Evolutionary conservation across 1,284 basidiomycete genomes (phyloP).

Genomic region (Heterobasidion annosum): DNA sequence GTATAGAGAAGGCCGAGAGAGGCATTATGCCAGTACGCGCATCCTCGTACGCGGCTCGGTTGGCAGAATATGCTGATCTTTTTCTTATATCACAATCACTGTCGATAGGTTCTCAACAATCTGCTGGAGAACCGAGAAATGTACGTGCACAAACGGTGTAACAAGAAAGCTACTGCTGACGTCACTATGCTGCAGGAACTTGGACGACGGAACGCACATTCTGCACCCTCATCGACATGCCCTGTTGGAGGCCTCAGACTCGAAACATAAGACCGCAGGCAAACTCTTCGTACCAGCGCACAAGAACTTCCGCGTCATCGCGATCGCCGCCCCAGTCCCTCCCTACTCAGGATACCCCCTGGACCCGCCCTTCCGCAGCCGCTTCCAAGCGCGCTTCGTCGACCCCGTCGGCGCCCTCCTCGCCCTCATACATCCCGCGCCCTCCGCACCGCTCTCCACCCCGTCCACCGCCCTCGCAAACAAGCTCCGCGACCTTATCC

Average conservation of each 20-base stretch:
- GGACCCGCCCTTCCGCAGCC: constrained; percentile 60
- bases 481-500: constrained; percentile 43
- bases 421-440: constrained; percentile 24
- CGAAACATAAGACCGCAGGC: constrained; percentile 19
- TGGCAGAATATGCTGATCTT: neutral
- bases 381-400: constrained; percentile 59
- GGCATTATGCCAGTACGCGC: constrained; percentile 34
- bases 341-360: constrained; percentile 59
- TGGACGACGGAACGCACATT: constrained; percentile 68
- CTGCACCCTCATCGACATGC: constrained; percentile 51
- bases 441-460: constrained; percentile 2
- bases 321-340: constrained; percentile 38
- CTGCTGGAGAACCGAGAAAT: constrained; percentile 62
- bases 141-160: constrained; percentile 17
- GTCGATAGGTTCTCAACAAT: constrained; percentile 47
- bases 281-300: constrained; percentile 15
- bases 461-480: constrained; percentile 16
- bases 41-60: neutral
- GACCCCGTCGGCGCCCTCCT: constrained; percentile 50
- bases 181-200: constrained; percentile 30
- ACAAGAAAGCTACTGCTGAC: too few species aligned
- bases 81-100: neutral
- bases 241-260: constrained; percentile 26
- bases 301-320: constrained; percentile 15
- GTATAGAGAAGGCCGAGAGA: constrained; percentile 61